Conservation (phyloP, 805 yeast genomes). For the Kodamaea kaohsiungensis region DNA sequence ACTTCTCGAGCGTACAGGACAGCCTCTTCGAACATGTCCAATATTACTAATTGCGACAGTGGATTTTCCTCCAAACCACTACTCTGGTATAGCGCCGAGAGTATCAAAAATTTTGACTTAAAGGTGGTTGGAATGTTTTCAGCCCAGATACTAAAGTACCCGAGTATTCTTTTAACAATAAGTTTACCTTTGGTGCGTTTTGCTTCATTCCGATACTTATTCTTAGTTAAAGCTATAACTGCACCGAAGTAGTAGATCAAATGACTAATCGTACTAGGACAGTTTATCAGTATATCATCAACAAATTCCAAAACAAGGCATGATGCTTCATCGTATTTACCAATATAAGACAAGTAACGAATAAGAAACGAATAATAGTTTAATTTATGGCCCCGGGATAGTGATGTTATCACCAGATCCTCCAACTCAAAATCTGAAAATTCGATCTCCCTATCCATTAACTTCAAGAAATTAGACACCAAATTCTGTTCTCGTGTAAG, state of each 20-base stretch:
- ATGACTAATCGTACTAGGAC: constrained; percentile 4
- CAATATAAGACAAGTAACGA: constrained; percentile 3
- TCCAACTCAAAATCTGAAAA: not conserved
- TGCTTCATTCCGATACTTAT: constrained; percentile 18
- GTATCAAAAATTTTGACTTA: constrained; percentile 34
- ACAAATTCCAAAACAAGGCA: constrained; percentile 5
- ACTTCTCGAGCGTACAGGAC: constrained; percentile 37
- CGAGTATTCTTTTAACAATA: constrained; percentile 21
- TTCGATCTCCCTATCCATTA: constrained; percentile 3
- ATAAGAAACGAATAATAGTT: not conserved
- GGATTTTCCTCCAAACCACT: constrained; percentile 13
- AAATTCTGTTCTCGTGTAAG: not conserved
- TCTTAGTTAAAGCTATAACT: constrained; percentile 15
- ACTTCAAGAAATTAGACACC: constrained; percentile 1
- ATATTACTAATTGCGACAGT: constrained; percentile 32
- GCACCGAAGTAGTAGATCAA: constrained; percentile 14
- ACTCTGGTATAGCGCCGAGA: constrained; percentile 30
- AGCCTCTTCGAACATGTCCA: constrained; percentile 49
- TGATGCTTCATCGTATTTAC: constrained; percentile 7
- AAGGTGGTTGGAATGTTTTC: constrained; percentile 38
- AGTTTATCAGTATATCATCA: constrained; percentile 1
- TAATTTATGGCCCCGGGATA: constrained; percentile 10
- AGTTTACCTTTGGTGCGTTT: constrained; percentile 19
- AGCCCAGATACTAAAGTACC: constrained; percentile 35
- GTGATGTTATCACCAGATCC: not conserved